Percentiles rank a stretch among this genome's conserved stretches.
phyloP scores from a whole-genome alignment of 2,329 filamentous ascomycete genomes.

The Xylariaceae sp. region DNA sequence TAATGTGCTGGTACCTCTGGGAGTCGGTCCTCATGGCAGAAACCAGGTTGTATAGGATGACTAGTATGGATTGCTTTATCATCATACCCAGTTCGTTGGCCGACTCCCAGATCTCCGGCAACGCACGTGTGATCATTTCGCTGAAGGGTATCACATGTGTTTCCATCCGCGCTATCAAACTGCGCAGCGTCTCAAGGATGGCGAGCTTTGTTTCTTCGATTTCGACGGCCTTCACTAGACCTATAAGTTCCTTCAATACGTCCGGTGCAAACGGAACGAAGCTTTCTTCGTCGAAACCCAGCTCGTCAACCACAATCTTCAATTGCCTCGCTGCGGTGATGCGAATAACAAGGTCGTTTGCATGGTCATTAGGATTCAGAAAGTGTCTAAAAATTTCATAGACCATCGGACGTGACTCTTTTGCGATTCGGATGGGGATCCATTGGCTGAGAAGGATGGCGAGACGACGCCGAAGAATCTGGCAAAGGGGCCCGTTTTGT shows the following conservation, averaged over 20 bases:
- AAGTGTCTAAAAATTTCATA: slow-evolving; percentile 90
- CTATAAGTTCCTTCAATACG: slow-evolving; percentile 70
- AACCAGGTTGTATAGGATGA: slow-evolving; percentile 81
- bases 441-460: slow-evolving; percentile 88
- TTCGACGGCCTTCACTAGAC: slow-evolving; percentile 75
- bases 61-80: slow-evolving; percentile 90
- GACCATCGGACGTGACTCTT: slow-evolving; percentile 67
- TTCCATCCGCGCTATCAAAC: slow-evolving; percentile 79
- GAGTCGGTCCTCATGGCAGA: slow-evolving; percentile 78
- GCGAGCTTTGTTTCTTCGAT: slow-evolving; percentile 87
- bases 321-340: slow-evolving; percentile 88
- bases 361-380: slow-evolving; percentile 69
- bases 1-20: slow-evolving; percentile 72
- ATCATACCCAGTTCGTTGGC: slow-evolving; percentile 79
- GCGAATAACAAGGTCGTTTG: slow-evolving; percentile 88
- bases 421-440: slow-evolving; percentile 74
- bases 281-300: slow-evolving; percentile 69
- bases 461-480: slow-evolving; percentile 81
- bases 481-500: slow-evolving; percentile 58
- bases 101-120: slow-evolving; percentile 81
- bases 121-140: slow-evolving; percentile 75
- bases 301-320: slow-evolving; percentile 76
- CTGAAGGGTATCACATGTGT: slow-evolving; percentile 65
- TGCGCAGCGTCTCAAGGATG: slow-evolving; percentile 80
- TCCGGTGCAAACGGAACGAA: slow-evolving; percentile 78